Evolutionary conservation across 371 early-diverging fungal species (phyloP).

Genomic region (Choanephora cucurbitarum): DNA sequence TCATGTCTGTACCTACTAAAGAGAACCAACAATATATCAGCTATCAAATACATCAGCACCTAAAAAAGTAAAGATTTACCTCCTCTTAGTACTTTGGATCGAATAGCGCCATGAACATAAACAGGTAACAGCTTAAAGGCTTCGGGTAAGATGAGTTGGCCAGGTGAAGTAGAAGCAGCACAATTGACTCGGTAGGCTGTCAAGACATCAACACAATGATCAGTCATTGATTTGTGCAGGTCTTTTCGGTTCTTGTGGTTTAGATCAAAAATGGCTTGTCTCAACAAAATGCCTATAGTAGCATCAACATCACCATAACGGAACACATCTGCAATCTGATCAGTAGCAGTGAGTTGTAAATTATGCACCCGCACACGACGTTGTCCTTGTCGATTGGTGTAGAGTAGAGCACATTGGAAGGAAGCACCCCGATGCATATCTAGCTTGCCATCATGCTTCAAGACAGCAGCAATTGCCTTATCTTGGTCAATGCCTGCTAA

Average conservation of each 20-base stretch:
- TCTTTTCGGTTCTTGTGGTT: slow-evolving; percentile 69
- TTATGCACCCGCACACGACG: slow-evolving; percentile 93
- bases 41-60: neutral
- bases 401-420: slow-evolving; percentile 91
- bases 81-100: slow-evolving; percentile 75
- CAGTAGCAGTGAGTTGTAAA: slow-evolving; percentile 77
- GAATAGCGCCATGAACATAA: slow-evolving; percentile 81
- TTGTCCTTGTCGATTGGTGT: slow-evolving; percentile 87
- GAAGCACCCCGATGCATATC: slow-evolving; percentile 82
- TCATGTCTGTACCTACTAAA: slow-evolving; percentile 58
- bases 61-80: too few species aligned
- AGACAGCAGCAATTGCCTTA: slow-evolving; percentile 80
- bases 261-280: slow-evolving; percentile 80
- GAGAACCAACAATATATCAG: neutral
- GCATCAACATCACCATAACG: slow-evolving; percentile 91
- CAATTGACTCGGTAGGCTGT: slow-evolving; percentile 92
- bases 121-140: slow-evolving; percentile 95
- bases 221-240: slow-evolving; percentile 84
- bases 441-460: slow-evolving; percentile 92
- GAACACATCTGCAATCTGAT: slow-evolving; percentile 86
- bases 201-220: slow-evolving; percentile 86
- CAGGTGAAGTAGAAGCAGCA: slow-evolving; percentile 86
- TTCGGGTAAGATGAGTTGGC: slow-evolving; percentile 96
- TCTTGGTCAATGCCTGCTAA: slow-evolving; percentile 89
- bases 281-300: slow-evolving; percentile 79